Evolutionary conservation across 148 eudicot genomes (phyloP).

Genomic region (Rhododendron molle): DNA sequence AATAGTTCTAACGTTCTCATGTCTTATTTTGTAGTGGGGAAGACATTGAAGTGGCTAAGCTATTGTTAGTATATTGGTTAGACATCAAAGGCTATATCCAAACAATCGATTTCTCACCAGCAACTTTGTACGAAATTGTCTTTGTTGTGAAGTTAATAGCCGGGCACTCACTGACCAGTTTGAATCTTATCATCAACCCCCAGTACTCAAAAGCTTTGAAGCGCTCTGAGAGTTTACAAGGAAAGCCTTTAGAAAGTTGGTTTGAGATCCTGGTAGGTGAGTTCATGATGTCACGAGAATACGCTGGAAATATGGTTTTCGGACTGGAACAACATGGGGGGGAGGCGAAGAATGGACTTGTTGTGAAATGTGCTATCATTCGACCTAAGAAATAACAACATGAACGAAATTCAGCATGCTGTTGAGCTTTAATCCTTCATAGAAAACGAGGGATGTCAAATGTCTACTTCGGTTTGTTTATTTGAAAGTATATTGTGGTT

Average conservation of each 20-base stretch:
- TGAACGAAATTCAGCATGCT: no score
- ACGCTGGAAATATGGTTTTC: neutral
- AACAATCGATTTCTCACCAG: neutral
- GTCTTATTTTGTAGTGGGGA: neutral
- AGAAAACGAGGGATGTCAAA: no score
- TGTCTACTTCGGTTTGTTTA: no score
- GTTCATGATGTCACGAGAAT: neutral
- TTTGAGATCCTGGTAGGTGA: neutral
- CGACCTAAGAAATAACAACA: neutral
- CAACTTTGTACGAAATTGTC: neutral
- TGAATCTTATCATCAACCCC: neutral
- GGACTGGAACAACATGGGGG: neutral
- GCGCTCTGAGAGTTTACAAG: neutral
- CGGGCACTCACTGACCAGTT: neutral
- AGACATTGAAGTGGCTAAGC: neutral
- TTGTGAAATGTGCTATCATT: neutral
- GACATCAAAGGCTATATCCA: neutral
- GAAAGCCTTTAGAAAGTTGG: neutral
- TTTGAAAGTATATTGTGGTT: no score
- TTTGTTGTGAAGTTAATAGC: neutral
- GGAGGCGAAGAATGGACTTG: neutral
- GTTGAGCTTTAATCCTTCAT: no score
- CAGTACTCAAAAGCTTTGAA: neutral
- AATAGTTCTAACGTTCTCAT: neutral
- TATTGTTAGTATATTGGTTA: neutral